A percentile compares a stretch with the other conserved stretches of the same genome.
phyloP scores from a whole-genome alignment of 306 rosid genomes.

The Dalbergia cochinchinensis region DNA sequence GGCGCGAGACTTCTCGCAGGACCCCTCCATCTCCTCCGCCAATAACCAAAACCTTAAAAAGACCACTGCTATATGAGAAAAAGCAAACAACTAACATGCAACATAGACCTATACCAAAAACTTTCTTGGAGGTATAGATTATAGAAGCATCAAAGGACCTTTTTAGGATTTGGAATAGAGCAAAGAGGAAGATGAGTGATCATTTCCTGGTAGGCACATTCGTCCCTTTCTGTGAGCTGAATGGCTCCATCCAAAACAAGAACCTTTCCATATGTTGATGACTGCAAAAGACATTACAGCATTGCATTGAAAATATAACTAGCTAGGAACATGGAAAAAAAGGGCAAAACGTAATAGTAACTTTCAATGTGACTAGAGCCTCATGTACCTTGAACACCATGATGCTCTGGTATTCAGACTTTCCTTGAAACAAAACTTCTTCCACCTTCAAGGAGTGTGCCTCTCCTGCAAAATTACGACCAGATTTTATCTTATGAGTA shows the following conservation, averaged over 20 bases:
- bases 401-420: conserved; percentile 88
- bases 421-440: conserved; percentile 82
- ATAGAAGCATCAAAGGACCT: conserved; percentile 59
- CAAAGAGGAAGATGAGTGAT: conserved; percentile 95
- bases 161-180: conserved; percentile 91
- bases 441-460: conserved; percentile 99
- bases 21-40: conserved; percentile 99
- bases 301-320: conserved; percentile 27
- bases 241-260: conserved; percentile 98
- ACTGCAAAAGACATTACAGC: conserved; percentile 61
- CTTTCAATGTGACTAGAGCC: conserved; percentile 22
- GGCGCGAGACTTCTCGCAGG: conserved; percentile 89
- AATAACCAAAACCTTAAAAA: conserved; percentile 84
- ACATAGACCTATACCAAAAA: conserved; percentile 18
- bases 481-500: conserved; percentile 32
- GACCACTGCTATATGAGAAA: conserved; percentile 28
- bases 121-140: conserved; percentile 16
- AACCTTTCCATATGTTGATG: conserved; percentile 96
- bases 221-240: conserved; percentile 97
- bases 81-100: conserved; percentile 11
- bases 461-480: conserved; percentile 72
- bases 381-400: conserved; percentile 87
- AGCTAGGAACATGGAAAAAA: conserved; percentile 5
- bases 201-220: conserved; percentile 99
- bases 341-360: conserved; percentile 11